A percentile compares a stretch with the other conserved stretches of the same genome.
Conservation (phyloP, 2,329 filamentous ascomycete species). For the Trichoderma atroviride region DNA sequence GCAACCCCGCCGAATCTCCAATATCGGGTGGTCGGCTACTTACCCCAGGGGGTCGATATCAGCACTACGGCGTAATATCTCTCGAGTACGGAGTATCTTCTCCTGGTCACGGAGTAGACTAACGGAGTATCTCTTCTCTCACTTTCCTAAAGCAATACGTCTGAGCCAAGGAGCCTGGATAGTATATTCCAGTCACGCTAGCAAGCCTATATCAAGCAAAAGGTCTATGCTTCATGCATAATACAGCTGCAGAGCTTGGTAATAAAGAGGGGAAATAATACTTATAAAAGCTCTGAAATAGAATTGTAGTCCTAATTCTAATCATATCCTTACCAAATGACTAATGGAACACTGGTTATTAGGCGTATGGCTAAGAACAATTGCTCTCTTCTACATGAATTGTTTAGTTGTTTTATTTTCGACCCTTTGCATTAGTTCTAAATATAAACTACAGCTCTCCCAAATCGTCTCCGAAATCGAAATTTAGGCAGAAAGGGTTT, state of each 20-base stretch:
- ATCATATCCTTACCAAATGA: neutral
- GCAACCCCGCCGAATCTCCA: neutral
- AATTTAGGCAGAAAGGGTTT: neutral
- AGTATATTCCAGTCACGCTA: neutral
- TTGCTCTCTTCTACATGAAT: no score
- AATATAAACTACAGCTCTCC: neutral
- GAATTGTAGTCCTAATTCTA: no score
- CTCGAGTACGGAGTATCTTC: neutral
- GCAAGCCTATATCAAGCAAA: neutral
- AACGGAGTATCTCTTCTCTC: neutral
- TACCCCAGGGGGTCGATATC: neutral
- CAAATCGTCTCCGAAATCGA: neutral
- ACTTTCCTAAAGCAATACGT: neutral
- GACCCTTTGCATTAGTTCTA: neutral
- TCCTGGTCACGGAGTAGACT: neutral
- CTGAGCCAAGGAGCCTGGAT: neutral
- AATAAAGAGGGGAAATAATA: neutral
- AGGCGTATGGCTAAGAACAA: no score
- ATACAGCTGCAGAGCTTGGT: neutral
- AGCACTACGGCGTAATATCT: slow-evolving; percentile 3
- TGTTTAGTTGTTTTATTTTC: neutral
- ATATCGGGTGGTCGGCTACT: slow-evolving; percentile 1
- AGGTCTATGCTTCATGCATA: neutral
- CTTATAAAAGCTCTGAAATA: no score
- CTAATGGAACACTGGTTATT: neutral